A percentile compares a stretch with the other conserved stretches of the same genome.
These are phyloP conservation scores for Cercospora zeina DNA, from an alignment of 2,329 filamentous ascomycete species.

Conservation along the genomic window DNA sequence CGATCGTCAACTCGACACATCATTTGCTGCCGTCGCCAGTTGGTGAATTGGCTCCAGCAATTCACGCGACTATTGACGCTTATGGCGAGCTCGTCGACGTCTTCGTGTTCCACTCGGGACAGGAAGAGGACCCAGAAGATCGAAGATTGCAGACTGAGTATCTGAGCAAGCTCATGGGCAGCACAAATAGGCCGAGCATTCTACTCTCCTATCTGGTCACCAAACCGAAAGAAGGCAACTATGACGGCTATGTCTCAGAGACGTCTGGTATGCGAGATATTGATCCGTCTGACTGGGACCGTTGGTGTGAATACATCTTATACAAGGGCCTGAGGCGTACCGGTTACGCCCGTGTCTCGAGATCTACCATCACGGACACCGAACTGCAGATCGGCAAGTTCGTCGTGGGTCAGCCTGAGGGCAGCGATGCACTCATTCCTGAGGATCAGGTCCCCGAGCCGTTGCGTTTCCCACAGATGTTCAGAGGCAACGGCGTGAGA, in stretches of 20 bases:
- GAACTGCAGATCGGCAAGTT: slow-evolving; percentile 96
- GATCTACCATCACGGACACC: slow-evolving; percentile 92
- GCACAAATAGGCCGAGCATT: slow-evolving; percentile 74
- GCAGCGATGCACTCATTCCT: slow-evolving; percentile 60
- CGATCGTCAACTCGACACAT: slow-evolving; percentile 94
- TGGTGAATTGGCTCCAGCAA: slow-evolving; percentile 91
- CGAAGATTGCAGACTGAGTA: slow-evolving; percentile 83
- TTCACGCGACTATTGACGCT: slow-evolving; percentile 92
- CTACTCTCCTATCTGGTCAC: slow-evolving; percentile 91
- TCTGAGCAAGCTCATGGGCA: slow-evolving; percentile 83
- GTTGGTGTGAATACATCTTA: slow-evolving; percentile 98
- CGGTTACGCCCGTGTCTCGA: slow-evolving; percentile 85
- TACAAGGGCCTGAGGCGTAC: slow-evolving; percentile 85
- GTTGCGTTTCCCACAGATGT: slow-evolving; percentile 78
- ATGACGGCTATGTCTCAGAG: slow-evolving; percentile 90
- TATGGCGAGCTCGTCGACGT: slow-evolving; percentile 90
- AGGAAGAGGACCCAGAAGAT: slow-evolving; percentile 94
- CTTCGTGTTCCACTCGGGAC: slow-evolving; percentile 97
- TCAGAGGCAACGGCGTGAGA: slow-evolving; percentile 80
- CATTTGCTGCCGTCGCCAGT: slow-evolving; percentile 91
- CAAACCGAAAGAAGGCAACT: slow-evolving; percentile 86
- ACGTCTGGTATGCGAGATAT: slow-evolving; percentile 92
- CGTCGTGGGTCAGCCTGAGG: slow-evolving; percentile 70
- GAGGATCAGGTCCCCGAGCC: slow-evolving; percentile 76
- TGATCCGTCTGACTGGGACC: slow-evolving; percentile 87